phyloP scores from a whole-genome alignment of 768 basidiomycete genomes.

The Agrocybe pediades region DNA sequence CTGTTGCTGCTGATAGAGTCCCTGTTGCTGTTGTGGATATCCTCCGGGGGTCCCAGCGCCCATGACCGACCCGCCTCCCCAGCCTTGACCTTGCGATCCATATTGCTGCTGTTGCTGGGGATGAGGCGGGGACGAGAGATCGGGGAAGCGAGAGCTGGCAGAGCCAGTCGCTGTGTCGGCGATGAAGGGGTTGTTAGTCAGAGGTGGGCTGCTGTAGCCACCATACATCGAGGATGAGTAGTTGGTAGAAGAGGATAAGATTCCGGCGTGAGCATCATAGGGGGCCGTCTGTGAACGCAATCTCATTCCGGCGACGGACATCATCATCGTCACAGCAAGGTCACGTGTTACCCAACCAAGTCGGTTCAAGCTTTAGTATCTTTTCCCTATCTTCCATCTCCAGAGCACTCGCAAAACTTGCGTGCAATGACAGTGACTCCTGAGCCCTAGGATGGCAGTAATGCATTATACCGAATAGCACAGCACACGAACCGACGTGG shows the following conservation, averaged over 20 bases:
- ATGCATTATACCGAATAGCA: no score
- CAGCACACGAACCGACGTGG: no score
- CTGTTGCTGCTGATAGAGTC: constrained; percentile 38
- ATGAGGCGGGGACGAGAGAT: constrained; percentile 42
- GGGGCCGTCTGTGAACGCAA: background rate
- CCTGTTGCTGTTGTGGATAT: constrained; percentile 39
- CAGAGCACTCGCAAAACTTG: no score
- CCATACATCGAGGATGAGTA: constrained; percentile 38
- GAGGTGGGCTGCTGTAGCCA: constrained; percentile 39
- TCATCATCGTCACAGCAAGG: background rate
- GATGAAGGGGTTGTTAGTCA: constrained; percentile 75
- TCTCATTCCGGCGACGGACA: background rate
- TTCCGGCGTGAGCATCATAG: background rate
- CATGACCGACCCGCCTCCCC: constrained; percentile 16
- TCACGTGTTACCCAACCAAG: background rate
- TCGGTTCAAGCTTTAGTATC: background rate
- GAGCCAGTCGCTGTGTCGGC: constrained; percentile 40
- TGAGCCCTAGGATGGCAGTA: no score
- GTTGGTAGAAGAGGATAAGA: background rate
- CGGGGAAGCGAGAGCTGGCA: constrained; percentile 62
- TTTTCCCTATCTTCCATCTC: no score
- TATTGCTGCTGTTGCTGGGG: constrained; percentile 28
- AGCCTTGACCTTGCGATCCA: constrained; percentile 6
- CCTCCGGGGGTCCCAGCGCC: constrained; percentile 14
- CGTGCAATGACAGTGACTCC: no score